Evolutionary conservation across 306 rosid species (phyloP).

Genomic region (Oxytropis ochrocephala): DNA sequence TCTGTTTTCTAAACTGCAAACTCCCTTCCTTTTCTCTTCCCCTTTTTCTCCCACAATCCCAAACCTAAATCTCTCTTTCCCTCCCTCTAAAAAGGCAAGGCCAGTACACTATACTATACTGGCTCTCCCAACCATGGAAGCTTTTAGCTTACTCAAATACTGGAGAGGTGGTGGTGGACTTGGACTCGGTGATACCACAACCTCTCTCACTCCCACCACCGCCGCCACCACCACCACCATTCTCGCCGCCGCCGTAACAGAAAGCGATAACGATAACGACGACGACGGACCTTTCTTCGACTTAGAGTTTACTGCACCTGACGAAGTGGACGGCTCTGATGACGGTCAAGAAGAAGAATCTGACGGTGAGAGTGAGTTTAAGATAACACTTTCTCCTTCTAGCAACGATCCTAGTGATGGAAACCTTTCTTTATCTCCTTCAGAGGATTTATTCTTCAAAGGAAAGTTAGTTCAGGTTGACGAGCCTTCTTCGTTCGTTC

Average conservation of each 20-base stretch:
- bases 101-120: slow-evolving; percentile 38
- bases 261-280: not conserved
- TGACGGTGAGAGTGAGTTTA: slow-evolving; percentile 53
- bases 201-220: not conserved
- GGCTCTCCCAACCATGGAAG: slow-evolving; percentile 99
- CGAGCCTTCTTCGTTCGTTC: slow-evolving; percentile 34
- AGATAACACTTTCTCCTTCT: slow-evolving; percentile 70
- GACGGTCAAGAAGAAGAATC: slow-evolving; percentile 7
- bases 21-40: slow-evolving; percentile 10
- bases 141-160: slow-evolving; percentile 90
- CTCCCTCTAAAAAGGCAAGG: slow-evolving; percentile 21
- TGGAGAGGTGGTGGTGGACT: slow-evolving; percentile 46
- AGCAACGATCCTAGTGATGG: slow-evolving; percentile 55
- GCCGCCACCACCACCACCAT: slow-evolving; percentile 28
- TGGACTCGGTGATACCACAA: not conserved
- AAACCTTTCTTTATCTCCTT: slow-evolving; percentile 66
- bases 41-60: not conserved
- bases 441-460: slow-evolving; percentile 64
- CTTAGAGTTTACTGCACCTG: slow-evolving; percentile 71
- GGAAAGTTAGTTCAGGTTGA: slow-evolving; percentile 66
- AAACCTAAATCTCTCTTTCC: not conserved
- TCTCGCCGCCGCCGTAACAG: slow-evolving; percentile 35
- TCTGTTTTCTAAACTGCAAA: slow-evolving; percentile 11
- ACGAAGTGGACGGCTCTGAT: slow-evolving; percentile 36
- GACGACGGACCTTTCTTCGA: slow-evolving; percentile 92